These are phyloP conservation scores for Aschersonia sp. DNA, from an alignment of 2,329 filamentous ascomycete genomes.

Conservation along the genomic window DNA sequence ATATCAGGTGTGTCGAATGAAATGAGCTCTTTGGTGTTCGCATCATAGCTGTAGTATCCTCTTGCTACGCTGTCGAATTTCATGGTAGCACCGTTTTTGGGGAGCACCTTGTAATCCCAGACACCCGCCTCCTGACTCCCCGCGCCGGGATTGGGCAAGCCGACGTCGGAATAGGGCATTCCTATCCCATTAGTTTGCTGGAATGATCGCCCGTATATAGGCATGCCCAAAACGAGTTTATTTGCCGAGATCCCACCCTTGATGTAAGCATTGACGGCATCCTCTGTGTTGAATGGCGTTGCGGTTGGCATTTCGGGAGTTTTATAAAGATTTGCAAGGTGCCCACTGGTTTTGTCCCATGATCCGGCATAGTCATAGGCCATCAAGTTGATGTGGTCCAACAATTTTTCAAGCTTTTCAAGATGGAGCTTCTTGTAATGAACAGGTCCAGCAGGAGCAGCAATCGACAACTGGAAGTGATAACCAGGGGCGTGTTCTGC, in stretches of 20 bases:
- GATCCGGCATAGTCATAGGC: slow-evolving; percentile 65
- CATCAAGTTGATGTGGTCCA: slow-evolving; percentile 55
- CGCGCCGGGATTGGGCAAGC: slow-evolving; percentile 15
- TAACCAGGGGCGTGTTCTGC: slow-evolving; percentile 26
- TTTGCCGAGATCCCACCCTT: slow-evolving; percentile 41
- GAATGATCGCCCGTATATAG: slow-evolving; percentile 31
- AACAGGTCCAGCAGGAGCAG: slow-evolving; percentile 31
- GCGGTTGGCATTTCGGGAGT: slow-evolving; percentile 34
- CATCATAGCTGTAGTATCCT: slow-evolving; percentile 60
- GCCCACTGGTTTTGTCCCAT: slow-evolving; percentile 50
- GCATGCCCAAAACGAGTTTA: slow-evolving; percentile 68
- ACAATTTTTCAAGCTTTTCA: slow-evolving; percentile 26
- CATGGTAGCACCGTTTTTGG: slow-evolving; percentile 43
- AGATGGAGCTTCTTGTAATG: slow-evolving; percentile 36
- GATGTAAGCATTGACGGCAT: slow-evolving; percentile 52
- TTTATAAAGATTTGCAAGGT: slow-evolving; percentile 58
- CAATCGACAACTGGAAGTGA: slow-evolving; percentile 40
- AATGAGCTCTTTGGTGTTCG: slow-evolving; percentile 44
- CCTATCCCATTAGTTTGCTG: slow-evolving; percentile 47
- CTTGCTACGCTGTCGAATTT: slow-evolving; percentile 40
- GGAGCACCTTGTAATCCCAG: slow-evolving; percentile 72
- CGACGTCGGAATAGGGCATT: slow-evolving; percentile 45
- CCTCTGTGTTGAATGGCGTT: slow-evolving; percentile 57
- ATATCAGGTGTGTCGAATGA: slow-evolving; percentile 55
- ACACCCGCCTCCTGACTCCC: slow-evolving; percentile 62